Evolutionary conservation across 202 grass and related monocot species (phyloP).

Genomic region (Dendrocalamus latiflorus): DNA sequence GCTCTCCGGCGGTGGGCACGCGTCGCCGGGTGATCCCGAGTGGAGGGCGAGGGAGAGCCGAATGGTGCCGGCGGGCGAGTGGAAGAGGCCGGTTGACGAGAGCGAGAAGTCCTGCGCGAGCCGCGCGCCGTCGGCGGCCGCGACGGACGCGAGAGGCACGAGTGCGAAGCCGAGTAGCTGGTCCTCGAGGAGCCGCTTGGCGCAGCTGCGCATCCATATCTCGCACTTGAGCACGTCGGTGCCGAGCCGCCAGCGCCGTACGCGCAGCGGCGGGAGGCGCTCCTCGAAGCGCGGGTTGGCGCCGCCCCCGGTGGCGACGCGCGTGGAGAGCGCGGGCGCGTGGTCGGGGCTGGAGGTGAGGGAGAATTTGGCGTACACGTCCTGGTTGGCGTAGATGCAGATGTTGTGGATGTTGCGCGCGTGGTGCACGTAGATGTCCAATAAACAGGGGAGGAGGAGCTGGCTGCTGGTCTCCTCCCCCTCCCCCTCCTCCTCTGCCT

Average conservation of each 20-base stretch:
- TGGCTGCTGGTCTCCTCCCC: not conserved
- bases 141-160: slow-evolving; percentile 61
- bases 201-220: slow-evolving; percentile 83
- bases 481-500: not conserved
- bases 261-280: slow-evolving; percentile 39
- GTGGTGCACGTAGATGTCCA: slow-evolving; percentile 71
- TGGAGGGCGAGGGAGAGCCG: slow-evolving; percentile 58
- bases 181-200: slow-evolving; percentile 50
- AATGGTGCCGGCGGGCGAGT: slow-evolving; percentile 62
- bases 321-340: slow-evolving; percentile 36
- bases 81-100: slow-evolving; percentile 77
- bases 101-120: slow-evolving; percentile 53
- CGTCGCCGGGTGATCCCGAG: not conserved
- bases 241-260: not conserved
- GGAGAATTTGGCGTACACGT: slow-evolving; percentile 79
- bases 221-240: slow-evolving; percentile 84
- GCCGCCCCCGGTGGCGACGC: slow-evolving; percentile 44
- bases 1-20: not conserved
- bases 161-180: slow-evolving; percentile 92
- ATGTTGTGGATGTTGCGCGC: slow-evolving; percentile 72
- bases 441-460: slow-evolving; percentile 1
- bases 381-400: slow-evolving; percentile 87
- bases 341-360: slow-evolving; percentile 63
- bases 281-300: slow-evolving; percentile 55
- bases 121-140: not conserved